phyloP scores from a whole-genome alignment of 2,329 filamentous ascomycete species.

The Cercospora sojina region DNA sequence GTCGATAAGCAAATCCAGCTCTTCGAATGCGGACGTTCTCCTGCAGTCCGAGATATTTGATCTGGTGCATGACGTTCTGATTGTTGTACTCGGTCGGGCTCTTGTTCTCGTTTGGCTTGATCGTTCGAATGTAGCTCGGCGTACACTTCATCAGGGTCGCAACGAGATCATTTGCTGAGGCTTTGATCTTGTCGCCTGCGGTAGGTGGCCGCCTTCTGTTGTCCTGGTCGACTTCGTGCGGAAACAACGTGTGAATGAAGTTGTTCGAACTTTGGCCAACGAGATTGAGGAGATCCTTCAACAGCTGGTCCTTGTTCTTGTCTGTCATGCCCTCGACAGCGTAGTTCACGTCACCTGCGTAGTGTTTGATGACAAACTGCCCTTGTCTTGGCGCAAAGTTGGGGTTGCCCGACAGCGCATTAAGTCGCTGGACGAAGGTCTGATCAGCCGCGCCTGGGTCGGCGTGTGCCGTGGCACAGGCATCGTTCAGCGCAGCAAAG shows the following conservation, averaged over 20 bases:
- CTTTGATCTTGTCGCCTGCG: slow-evolving; percentile 92
- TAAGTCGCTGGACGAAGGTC: slow-evolving; percentile 91
- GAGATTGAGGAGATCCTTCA: slow-evolving; percentile 89
- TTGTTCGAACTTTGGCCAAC: slow-evolving; percentile 78
- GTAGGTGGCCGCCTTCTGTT: slow-evolving; percentile 92
- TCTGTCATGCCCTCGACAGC: slow-evolving; percentile 96
- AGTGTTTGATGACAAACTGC: slow-evolving; percentile 98
- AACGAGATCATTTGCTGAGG: slow-evolving; percentile 91
- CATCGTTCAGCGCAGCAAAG: slow-evolving; percentile 95
- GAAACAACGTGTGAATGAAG: slow-evolving; percentile 88
- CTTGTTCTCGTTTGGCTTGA: slow-evolving; percentile 99
- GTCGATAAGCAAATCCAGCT: slow-evolving; percentile 94
- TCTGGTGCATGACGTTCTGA: slow-evolving; percentile 91
- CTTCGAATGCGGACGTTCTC: slow-evolving; percentile 97
- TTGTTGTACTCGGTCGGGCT: slow-evolving; percentile 89
- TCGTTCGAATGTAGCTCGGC: slow-evolving; percentile 96
- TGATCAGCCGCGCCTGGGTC: slow-evolving; percentile 92
- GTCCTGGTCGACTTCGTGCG: slow-evolving; percentile 89
- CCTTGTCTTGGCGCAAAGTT: slow-evolving; percentile 91
- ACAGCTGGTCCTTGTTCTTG: slow-evolving; percentile 97
- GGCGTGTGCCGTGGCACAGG: slow-evolving; percentile 95
- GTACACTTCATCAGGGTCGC: slow-evolving; percentile 95
- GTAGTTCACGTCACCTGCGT: slow-evolving; percentile 94
- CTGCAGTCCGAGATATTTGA: slow-evolving; percentile 98
- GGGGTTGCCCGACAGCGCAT: slow-evolving; percentile 79